Conservation (phyloP, 2,329 filamentous ascomycete genomes). For the Sporothrix euskadiensis region DNA sequence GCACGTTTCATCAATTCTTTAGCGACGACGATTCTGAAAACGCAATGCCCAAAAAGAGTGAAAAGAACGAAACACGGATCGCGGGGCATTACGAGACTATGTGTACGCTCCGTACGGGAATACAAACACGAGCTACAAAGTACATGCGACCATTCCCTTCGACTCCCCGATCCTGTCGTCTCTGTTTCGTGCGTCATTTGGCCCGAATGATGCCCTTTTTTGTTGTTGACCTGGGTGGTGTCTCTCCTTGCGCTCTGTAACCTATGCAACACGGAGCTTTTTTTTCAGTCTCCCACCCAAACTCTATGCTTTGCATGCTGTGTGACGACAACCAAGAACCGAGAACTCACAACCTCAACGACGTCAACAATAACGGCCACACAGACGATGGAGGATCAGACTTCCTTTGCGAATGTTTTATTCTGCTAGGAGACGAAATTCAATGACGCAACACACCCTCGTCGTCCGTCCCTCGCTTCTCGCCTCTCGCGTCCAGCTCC, state of each 20-base stretch:
- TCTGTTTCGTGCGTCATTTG: conserved; percentile 8
- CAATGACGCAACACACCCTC: background rate
- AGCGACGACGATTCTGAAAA: background rate
- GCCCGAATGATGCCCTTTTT: background rate
- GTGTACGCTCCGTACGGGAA: background rate
- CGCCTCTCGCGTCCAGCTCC: background rate
- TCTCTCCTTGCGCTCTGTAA: background rate
- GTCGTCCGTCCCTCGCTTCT: background rate
- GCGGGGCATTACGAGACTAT: background rate
- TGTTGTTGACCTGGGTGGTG: background rate
- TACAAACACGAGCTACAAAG: background rate
- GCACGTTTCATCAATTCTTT: background rate
- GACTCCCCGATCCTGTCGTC: background rate
- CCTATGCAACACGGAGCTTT: background rate
- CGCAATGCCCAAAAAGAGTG: background rate
- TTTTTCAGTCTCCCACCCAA: background rate
- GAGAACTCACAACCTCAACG: background rate
- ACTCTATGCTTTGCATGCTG: background rate
- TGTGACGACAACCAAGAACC: background rate
- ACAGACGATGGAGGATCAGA: background rate
- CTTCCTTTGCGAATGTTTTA: background rate
- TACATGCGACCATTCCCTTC: background rate
- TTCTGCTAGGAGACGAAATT: background rate
- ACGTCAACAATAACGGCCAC: background rate
- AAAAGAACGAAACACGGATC: background rate